Base-by-base conservation (phyloP, 1,139 yeast species). In the Sugiyamaella paludigena region DNA sequence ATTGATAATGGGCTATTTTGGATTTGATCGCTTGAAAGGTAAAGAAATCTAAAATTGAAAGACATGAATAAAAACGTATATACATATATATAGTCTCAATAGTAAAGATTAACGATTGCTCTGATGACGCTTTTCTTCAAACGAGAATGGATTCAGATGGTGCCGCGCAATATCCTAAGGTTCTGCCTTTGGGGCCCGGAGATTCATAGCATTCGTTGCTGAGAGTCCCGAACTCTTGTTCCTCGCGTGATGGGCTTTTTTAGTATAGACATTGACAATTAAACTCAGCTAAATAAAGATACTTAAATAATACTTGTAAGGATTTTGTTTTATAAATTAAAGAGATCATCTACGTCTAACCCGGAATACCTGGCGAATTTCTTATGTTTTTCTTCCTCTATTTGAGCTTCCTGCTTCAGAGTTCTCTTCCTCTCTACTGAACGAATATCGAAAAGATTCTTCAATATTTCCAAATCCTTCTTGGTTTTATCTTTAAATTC, bases 381-480 rank as follows among this genome's bases (percentile, higher is more conserved):
- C 36, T 52, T 40, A 32, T 40, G 45, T 36, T 40, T 36, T 13
- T 49, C 54, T 4, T 49, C 52, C 38, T 48, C 49, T 7, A 51
- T 39, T 24, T 43, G 47, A 36, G 50, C 50, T 32, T 31, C 39
- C n/a, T 39, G 41, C 15, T 45, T 49, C 5, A 35, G 9, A 15
- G 43, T 30, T 12, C 37, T 30, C 9, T 37, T 39, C 27, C 33
- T 50, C 30, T 49, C 53, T 11, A 55, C 58, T 28, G 52, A 52
- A 36, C 54, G 50, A 43, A 62, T 51, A 6, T 59, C 61, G 11
- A 60, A 52, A 34, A 58, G 39, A 19, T 47, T 50, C 9, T 45
- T 41, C 40, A 71, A 50, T 36, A 56, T 53, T n/a, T 54, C 49
- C 26, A 69, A 39, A 0, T 50, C 49, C 1, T 46, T 48, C 13